A percentile compares a stretch with the other conserved stretches of the same genome.
Evolutionary conservation across 1,139 yeast species (phyloP).

Genomic region (Candida pseudoviswanathii): DNA sequence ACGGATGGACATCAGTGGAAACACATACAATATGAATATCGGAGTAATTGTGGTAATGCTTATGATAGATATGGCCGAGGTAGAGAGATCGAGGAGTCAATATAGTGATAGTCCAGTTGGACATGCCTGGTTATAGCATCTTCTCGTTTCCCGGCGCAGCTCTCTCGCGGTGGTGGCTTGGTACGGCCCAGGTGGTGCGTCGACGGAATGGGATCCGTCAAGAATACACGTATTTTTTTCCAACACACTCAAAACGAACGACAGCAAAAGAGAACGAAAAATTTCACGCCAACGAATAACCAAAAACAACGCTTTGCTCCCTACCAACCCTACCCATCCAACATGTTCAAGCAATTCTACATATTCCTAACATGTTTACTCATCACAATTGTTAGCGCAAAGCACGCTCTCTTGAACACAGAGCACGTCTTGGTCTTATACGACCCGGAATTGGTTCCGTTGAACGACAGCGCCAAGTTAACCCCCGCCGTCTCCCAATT

Average conservation of each 20-base stretch:
- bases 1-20: too few relatives aligned
- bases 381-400: slow-evolving; percentile 13
- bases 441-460: slow-evolving; percentile 30
- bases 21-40: too few relatives aligned
- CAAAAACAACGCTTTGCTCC: neutral
- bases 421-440: slow-evolving; percentile 33
- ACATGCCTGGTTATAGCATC: too few relatives aligned
- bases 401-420: slow-evolving; percentile 9
- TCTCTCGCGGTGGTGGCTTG: too few relatives aligned
- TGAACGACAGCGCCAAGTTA: slow-evolving; percentile 19
- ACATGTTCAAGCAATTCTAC: slow-evolving; percentile 12
- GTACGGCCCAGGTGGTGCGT: too few relatives aligned
- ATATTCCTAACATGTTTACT: slow-evolving; percentile 13
- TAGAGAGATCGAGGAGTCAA: too few relatives aligned
- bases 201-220: too few relatives aligned
- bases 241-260: neutral
- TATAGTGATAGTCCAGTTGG: too few relatives aligned
- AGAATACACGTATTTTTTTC: too few relatives aligned
- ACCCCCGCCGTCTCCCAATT: slow-evolving; percentile 23
- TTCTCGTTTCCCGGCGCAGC: too few relatives aligned
- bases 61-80: too few relatives aligned
- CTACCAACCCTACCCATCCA: neutral
- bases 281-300: neutral
- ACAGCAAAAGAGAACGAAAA: neutral
- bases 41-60: too few relatives aligned